These are phyloP conservation scores for Fragaria vesca DNA, from an alignment of 306 rosid genomes.

Conservation along the genomic window DNA sequence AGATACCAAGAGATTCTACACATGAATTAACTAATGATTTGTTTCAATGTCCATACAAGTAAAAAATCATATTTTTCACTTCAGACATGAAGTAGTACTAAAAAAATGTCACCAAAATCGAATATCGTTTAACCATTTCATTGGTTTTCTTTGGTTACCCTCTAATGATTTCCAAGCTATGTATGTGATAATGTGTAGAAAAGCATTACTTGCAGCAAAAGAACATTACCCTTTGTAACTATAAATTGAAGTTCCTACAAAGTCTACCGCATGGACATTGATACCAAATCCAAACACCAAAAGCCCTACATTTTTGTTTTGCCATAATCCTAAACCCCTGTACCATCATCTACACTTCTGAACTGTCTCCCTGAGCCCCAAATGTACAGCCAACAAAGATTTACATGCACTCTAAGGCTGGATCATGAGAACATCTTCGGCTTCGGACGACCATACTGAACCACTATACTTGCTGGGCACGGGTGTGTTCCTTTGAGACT, in stretches of 20 bases:
- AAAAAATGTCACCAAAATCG: too few species aligned
- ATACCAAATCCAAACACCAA: neutral
- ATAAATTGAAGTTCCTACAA: neutral
- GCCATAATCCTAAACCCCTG: neutral
- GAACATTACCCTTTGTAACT: neutral
- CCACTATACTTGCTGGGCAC: slow-evolving; percentile 65
- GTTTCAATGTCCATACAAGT: too few species aligned
- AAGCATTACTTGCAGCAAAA: neutral
- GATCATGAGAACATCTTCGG: slow-evolving; percentile 24
- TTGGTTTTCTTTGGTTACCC: too few species aligned
- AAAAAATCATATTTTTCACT: too few species aligned
- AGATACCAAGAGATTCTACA: too few species aligned
- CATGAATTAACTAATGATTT: too few species aligned
- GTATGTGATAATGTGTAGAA: neutral
- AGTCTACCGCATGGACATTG: neutral
- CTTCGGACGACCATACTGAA: slow-evolving; percentile 37
- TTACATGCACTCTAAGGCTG: neutral
- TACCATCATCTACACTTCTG: neutral
- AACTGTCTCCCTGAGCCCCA: neutral
- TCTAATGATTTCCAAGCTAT: too few species aligned
- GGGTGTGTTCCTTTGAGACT: slow-evolving; percentile 63
- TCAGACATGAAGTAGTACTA: too few species aligned
- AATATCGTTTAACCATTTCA: too few species aligned
- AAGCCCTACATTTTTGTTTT: neutral
- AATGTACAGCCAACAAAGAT: neutral